Conservation (phyloP, 2,329 filamentous ascomycete genomes). For the Emergomyces pasteurianus region DNA sequence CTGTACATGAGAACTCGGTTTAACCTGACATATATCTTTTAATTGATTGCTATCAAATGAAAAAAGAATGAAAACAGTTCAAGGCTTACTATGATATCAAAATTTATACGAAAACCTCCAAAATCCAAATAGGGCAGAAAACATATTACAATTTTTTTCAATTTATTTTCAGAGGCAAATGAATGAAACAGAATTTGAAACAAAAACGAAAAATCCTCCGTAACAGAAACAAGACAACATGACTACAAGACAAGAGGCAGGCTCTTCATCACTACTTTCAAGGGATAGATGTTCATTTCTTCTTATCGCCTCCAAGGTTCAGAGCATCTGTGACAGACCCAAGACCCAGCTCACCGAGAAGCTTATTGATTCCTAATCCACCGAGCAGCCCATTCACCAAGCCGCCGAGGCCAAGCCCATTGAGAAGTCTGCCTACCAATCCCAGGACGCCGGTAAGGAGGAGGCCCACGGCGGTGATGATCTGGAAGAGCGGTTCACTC, state of each 20-base stretch:
- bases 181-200: neutral
- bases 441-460: slow-evolving; percentile 72
- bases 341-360: slow-evolving; percentile 42
- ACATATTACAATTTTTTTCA: neutral
- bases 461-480: slow-evolving; percentile 76
- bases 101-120: too few relatives aligned
- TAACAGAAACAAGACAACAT: neutral
- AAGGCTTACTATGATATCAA: too few relatives aligned
- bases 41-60: too few relatives aligned
- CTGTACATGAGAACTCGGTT: too few relatives aligned
- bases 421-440: slow-evolving; percentile 68
- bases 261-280: neutral
- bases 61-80: too few relatives aligned
- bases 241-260: neutral
- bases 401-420: slow-evolving; percentile 70
- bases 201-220: neutral
- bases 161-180: neutral
- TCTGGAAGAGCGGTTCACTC: slow-evolving; percentile 81
- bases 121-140: neutral
- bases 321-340: slow-evolving; percentile 32
- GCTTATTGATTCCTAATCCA: slow-evolving; percentile 52
- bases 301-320: neutral
- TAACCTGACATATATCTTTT: too few relatives aligned
- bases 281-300: neutral
- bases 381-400: slow-evolving; percentile 67